These are phyloP conservation scores for Tuctoria greenei DNA, from an alignment of 176 grass and related monocot genomes.

Conservation along the genomic window DNA sequence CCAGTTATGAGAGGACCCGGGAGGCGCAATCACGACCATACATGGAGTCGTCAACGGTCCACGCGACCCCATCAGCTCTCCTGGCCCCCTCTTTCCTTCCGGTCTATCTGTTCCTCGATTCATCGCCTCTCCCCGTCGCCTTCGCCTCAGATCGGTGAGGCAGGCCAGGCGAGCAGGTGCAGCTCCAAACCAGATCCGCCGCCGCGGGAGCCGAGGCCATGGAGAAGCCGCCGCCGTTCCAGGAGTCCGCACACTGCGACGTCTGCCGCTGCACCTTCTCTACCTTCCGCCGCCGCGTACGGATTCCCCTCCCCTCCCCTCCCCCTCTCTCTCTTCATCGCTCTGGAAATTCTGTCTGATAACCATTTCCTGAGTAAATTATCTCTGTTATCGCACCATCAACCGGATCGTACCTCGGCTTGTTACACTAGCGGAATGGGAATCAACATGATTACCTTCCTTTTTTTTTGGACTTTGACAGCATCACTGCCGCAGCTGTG, in stretches of 20 bases:
- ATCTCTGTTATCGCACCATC: background rate
- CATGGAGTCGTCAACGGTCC: background rate
- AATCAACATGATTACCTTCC: background rate
- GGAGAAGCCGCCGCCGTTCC: conserved; percentile 82
- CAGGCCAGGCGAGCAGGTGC: conserved; percentile 8
- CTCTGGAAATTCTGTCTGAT: background rate
- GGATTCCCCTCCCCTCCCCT: background rate
- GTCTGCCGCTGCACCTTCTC: conserved; percentile 91
- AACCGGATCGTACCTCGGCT: background rate
- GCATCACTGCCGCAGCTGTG: conserved; percentile 97
- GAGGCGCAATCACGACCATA: conserved; percentile 13
- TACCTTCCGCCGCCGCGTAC: conserved; percentile 94
- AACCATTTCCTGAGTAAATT: no score
- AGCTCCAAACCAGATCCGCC: conserved; percentile 4
- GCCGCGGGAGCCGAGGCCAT: background rate
- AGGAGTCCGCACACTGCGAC: conserved; percentile 85
- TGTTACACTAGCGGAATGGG: background rate
- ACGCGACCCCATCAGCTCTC: background rate
- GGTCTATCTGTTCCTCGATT: background rate
- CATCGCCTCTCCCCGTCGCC: background rate
- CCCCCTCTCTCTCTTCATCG: background rate
- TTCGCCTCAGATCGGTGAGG: conserved; percentile 31
- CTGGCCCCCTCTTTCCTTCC: background rate
- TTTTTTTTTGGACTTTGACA: conserved; percentile 28
- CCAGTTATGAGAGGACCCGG: background rate